These are phyloP conservation scores for Orbilia brochopaga DNA, from an alignment of 2,329 filamentous ascomycete species.

Conservation along the genomic window DNA sequence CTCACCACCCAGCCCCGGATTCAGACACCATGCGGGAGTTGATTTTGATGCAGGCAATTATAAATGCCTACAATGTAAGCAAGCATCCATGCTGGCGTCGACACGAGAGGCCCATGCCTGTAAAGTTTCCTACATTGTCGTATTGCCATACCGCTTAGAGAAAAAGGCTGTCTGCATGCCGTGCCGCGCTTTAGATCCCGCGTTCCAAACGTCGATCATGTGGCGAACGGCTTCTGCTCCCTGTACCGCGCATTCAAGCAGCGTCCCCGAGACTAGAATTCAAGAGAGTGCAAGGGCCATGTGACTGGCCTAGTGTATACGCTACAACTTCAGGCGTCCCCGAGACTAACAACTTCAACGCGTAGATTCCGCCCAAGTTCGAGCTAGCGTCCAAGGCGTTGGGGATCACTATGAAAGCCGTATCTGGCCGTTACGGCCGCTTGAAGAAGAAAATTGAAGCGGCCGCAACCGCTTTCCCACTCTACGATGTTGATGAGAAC, in stretches of 20 bases:
- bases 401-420: constrained; percentile 18
- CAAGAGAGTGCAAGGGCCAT: neutral
- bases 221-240: neutral
- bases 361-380: constrained; percentile 33
- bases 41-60: constrained; percentile 44
- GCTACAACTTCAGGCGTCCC: too few species aligned
- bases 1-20: constrained; percentile 22
- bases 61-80: constrained; percentile 44
- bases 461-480: constrained; percentile 11
- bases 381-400: constrained; percentile 36
- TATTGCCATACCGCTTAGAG: neutral
- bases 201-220: neutral
- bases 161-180: neutral
- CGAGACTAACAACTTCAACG: neutral
- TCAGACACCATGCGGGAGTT: constrained; percentile 42
- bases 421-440: constrained; percentile 27
- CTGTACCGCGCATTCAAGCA: neutral
- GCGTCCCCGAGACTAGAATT: too few species aligned
- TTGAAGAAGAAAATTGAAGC: constrained; percentile 42
- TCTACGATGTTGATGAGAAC: constrained; percentile 35
- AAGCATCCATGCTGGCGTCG: neutral
- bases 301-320: neutral
- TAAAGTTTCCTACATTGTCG: constrained; percentile 3
- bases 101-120: neutral
- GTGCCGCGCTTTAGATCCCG: neutral